phyloP scores from a whole-genome alignment of 2,329 filamentous ascomycete species.

The Ramularia endophylla region DNA sequence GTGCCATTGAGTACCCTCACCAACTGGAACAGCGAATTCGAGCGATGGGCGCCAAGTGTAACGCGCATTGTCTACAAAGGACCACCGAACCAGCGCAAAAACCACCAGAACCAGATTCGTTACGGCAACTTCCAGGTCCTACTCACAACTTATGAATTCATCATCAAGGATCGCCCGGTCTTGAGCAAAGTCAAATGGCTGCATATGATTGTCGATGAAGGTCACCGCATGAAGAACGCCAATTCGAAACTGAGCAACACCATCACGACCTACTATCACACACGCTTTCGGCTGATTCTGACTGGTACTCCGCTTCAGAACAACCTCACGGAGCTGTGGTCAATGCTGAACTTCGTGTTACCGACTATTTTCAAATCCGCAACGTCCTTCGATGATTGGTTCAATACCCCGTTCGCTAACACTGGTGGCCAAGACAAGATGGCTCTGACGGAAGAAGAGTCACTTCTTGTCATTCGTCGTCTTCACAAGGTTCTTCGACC shows the following conservation, averaged over 20 bases:
- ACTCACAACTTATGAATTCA: constrained; percentile 97
- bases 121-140: constrained; percentile 94
- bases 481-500: constrained; percentile 95
- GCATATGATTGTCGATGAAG: constrained; percentile 99
- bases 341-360: constrained; percentile 95
- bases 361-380: constrained; percentile 99
- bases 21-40: constrained; percentile 98
- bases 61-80: constrained; percentile 93
- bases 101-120: constrained; percentile 88
- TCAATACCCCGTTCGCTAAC: constrained; percentile 98
- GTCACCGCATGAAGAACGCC: constrained; percentile 99
- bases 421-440: constrained; percentile 98
- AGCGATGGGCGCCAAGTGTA: constrained; percentile 94
- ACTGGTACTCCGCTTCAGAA: constrained; percentile 97
- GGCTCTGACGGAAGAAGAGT: constrained; percentile 99
- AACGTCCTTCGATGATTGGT: constrained; percentile 99
- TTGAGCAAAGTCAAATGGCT: constrained; percentile 99
- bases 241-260: constrained; percentile 94
- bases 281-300: constrained; percentile 90
- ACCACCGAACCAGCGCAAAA: constrained; percentile 78
- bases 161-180: constrained; percentile 96
- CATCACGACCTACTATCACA: constrained; percentile 90
- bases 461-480: constrained; percentile 94
- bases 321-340: constrained; percentile 93
- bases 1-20: constrained; percentile 95